Conservation (phyloP, 164 flowering plant genomes). For the Litsea cubeba region DNA sequence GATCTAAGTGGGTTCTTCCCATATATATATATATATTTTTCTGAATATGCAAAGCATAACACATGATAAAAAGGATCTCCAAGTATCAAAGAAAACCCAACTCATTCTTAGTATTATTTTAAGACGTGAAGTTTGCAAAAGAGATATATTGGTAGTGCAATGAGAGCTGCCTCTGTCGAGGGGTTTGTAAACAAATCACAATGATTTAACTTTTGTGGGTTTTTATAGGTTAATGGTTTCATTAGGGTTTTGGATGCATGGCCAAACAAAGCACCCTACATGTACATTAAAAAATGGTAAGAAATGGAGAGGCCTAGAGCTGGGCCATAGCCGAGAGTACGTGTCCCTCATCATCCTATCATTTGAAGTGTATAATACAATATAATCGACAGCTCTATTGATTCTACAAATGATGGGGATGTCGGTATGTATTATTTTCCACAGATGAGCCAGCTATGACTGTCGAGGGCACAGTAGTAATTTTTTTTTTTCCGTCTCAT, state of each 20-base stretch:
- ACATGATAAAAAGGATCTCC: neutral
- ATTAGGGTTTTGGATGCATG: slow-evolving; percentile 3
- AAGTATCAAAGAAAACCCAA: neutral
- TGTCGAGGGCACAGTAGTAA: neutral
- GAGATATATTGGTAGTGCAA: neutral
- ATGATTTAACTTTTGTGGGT: neutral
- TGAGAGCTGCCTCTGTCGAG: slow-evolving; percentile 1
- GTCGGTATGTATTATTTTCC: slow-evolving; percentile 9
- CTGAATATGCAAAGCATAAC: neutral
- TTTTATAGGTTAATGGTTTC: neutral
- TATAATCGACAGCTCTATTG: slow-evolving; percentile 17
- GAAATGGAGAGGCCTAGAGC: neutral
- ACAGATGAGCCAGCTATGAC: neutral
- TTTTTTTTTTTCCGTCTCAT: too few species aligned
- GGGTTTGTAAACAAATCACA: slow-evolving; percentile 7
- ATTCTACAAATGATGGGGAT: slow-evolving; percentile 14
- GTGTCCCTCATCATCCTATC: slow-evolving; percentile 7
- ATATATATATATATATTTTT: neutral
- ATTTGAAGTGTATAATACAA: slow-evolving; percentile 7
- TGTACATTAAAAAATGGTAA: neutral
- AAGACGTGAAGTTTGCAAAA: neutral
- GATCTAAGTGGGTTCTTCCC: slow-evolving; percentile 1
- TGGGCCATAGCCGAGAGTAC: neutral
- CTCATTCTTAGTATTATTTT: slow-evolving; percentile 2
- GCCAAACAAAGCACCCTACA: neutral